Conservation (phyloP, 2,329 filamentous ascomycete genomes). For the Colletotrichum melonis region DNA sequence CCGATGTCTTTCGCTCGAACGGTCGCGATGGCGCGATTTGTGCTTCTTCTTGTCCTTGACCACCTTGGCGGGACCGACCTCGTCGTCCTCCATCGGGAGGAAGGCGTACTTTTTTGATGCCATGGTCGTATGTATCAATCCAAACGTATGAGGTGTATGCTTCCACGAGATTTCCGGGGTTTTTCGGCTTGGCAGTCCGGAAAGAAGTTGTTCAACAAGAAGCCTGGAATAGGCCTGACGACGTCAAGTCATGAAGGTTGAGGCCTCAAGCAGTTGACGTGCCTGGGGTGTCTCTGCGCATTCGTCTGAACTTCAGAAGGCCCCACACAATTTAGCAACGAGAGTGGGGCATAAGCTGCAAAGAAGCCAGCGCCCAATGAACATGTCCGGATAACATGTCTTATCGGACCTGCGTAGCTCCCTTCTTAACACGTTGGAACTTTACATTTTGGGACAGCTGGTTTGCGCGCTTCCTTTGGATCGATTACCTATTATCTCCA, state of each 20-base stretch:
- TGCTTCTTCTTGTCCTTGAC: slow-evolving; percentile 62
- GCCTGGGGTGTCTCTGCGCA: not conserved
- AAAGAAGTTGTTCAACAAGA: not conserved
- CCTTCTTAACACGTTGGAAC: slow-evolving; percentile 40
- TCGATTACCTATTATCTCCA: slow-evolving; percentile 7
- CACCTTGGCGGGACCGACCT: slow-evolving; percentile 66
- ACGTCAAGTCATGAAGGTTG: not conserved
- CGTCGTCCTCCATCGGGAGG: slow-evolving; percentile 74
- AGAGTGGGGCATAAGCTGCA: slow-evolving; percentile 14
- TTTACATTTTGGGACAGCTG: slow-evolving; percentile 30
- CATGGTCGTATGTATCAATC: slow-evolving; percentile 45
- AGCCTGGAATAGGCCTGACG: not conserved
- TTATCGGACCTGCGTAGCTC: slow-evolving; percentile 35
- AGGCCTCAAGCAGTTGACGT: slow-evolving; percentile 15
- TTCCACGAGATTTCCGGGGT: not conserved
- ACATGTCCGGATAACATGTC: slow-evolving; percentile 10
- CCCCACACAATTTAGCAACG: not conserved
- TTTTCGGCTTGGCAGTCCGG: not conserved
- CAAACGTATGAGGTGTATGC: not conserved
- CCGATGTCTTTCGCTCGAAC: slow-evolving; percentile 51
- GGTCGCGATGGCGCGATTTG: slow-evolving; percentile 47
- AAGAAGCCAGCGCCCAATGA: slow-evolving; percentile 2
- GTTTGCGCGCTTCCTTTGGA: slow-evolving; percentile 15
- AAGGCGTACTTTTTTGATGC: slow-evolving; percentile 73
- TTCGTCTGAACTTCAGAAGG: slow-evolving; percentile 18